Evolutionary conservation across 2,329 filamentous ascomycete genomes (phyloP), one percentile per base, ranked within the genome.

Genomic region (Paracoccidioides brasiliensis): DNA sequence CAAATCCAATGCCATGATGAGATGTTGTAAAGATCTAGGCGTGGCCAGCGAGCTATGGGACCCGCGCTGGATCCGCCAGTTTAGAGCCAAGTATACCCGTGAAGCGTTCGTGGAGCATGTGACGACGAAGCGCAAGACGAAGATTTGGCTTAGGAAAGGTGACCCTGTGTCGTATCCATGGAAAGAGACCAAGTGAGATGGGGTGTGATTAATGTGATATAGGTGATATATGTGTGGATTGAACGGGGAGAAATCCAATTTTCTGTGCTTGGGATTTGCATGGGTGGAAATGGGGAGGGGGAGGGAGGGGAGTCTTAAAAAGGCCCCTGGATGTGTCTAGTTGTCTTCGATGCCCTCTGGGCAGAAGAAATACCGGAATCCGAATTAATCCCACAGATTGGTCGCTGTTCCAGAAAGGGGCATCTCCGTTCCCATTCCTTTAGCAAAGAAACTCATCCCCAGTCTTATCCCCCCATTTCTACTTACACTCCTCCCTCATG

Each of bases 1-100:
- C 79, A 96, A 96, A 74, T 95, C 90, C 60, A 98, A 98, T 69
- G 93, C 93, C 10, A 78, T 98, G 62, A 94, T 97, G 84, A 87
- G 93, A 57, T 97, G 91, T 79, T 97, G 93, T 78, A 98, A 98
- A 76, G 93, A 98, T 70, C 75, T 98, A 37, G 93, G 93, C 40
- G 86, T 98, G 61, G 93, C 89, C 1, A 90, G 86, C 61, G 93
- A 98, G 73, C 80, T 98, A 22, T 98, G 93, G 93, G 93, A 98
- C 74, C 93, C 93, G 40, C 78, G 87, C 55, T 98, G 86, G 74
- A 89, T 97, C 61, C 82, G 87, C 64, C 81, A 80, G 63, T 98
- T 89, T 74, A 86, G 86, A 77, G 82, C 82, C 64, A 74, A 83
- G 63, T 74, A 86, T 66, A 84, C 84, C 55, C 82, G 84, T 64